Evolutionary conservation across 805 yeast genomes (phyloP), one percentile per base, ranked within the genome.

Genomic region (Monosporozyma solicola): DNA sequence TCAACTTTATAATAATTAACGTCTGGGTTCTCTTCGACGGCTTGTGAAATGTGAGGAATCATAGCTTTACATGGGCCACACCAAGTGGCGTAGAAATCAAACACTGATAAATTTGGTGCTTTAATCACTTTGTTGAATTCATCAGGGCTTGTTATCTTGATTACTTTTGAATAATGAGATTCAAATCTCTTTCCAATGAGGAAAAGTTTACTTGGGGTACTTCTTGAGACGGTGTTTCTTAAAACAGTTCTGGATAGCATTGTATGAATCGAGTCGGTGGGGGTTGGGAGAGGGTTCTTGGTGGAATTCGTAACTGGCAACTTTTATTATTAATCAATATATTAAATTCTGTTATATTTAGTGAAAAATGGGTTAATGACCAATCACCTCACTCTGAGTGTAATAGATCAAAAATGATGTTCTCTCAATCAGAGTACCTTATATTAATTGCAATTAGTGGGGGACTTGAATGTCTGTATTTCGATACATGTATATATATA

Each of bases 1-100:
- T 86, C 90, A 35, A 85, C 82, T 62, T 85, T 82, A 59, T 78
- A 80, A 60, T 85, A 86, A 51, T 75, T 75, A 1, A 82, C 87
- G 2, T 58, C 58, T 8, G 68, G 65, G 53, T 75, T 72, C 41
- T 73, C 68, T 8, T 62, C 54, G 29, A 71, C 61, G 50, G 71
- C 66, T 52, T 73, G 71, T 22, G 76, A 75, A 47, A 82, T 65
- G 22, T 79, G 65, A 15, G 89, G 89, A 2, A 84, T 74, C 60
- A 84, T 76, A n/a, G 84, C 84, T 60, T 80, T 82, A 61, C 89
- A 84, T n/a, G 89, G 89, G 7, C 84, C 87, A 67, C 89, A 84
- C 89, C 89, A 84, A 10, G 81, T 77, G 33, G 89, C 88, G 66
- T 76, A 81, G 65, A 83, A 84, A 64, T 84, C 88, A 49, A 83